These are phyloP conservation scores for Hemisphaericaspora nanyangensis DNA, from an alignment of 805 yeast species.

Conservation along the genomic window DNA sequence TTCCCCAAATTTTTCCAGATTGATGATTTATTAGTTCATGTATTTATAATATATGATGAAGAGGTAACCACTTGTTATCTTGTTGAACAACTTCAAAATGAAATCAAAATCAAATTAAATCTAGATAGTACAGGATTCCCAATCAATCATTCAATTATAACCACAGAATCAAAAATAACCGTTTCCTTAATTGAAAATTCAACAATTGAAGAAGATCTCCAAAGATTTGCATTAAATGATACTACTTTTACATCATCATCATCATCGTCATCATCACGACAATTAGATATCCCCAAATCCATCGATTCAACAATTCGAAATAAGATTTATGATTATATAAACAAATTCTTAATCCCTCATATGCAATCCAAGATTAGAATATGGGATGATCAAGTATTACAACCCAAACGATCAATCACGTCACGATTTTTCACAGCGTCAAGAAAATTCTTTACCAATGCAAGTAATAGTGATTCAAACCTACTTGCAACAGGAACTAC, in stretches of 20 bases:
- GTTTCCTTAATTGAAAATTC: conserved; percentile 27
- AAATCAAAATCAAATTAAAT: conserved; percentile 22
- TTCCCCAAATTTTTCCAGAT: conserved; percentile 65
- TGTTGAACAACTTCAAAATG: conserved; percentile 26
- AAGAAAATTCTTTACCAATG: conserved; percentile 48
- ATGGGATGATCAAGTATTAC: conserved; percentile 82
- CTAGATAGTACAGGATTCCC: conserved; percentile 24
- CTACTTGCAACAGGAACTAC: neutral
- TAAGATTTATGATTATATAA: conserved; percentile 45
- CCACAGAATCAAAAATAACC: conserved; percentile 6
- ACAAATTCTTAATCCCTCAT: conserved; percentile 62
- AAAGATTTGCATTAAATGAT: conserved; percentile 26
- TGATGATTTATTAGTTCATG: conserved; percentile 53
- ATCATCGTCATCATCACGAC: conserved; percentile 9
- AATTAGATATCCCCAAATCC: conserved; percentile 24
- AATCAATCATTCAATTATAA: neutral
- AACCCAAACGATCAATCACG: conserved; percentile 72
- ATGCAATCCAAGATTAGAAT: conserved; percentile 77
- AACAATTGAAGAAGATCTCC: conserved; percentile 49
- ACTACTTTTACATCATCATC: too few relatives aligned
- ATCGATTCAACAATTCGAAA: conserved; percentile 38
- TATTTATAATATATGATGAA: conserved; percentile 27
- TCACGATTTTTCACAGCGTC: conserved; percentile 69
- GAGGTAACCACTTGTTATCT: conserved; percentile 29
- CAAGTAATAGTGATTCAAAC: conserved; percentile 8